Base-by-base conservation (phyloP, 805 yeast genomes). In the Zygosaccharomyces siamensis region DNA sequence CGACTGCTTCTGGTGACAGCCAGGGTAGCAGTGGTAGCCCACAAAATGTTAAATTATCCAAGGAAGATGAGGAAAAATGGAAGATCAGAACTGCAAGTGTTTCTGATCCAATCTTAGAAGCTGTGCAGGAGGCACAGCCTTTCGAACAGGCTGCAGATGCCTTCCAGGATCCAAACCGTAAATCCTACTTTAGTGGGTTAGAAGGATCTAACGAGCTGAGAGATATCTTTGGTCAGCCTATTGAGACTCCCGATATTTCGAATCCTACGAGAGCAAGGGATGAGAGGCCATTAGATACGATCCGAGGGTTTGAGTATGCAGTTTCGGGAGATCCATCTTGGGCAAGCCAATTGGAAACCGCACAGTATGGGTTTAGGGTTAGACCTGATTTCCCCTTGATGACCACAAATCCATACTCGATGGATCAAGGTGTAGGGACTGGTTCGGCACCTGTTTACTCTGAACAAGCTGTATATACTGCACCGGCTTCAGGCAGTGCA, bases 281-380 rank as follows among this genome's bases (percentile, higher is more conserved):
- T 67, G 99, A 93, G 70, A 80, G 99, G 61, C 99, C 99, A 3
- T 72, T 93, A 60, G 99, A 95, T 67, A 93, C 99, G 2, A 90
- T 93, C 61, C 77, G 98, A 59, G 77, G 87, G 4, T 93, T 93
- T 69, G 98, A 93, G 72, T 93, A 84, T 64, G 83, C 97, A 33
- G 89, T 93, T 55, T 88, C 96, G 5, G 68, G 70, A 35, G 99
- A 93, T 67, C 71, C 76, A 49, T 68, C 79, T 10, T 84, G 86
- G 72, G 81, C 83, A 46, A 93, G 88, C 49, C 89, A 86, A 59
- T 74, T 89, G 60, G 97, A 90, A 68, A 76, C 90, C 3, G 79
- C 79, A 6, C 73, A 80, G 16, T 76, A 85, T 39, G 98, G 97
- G 12, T 90, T 95, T 84, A 81, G 86, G 47, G 87, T 88, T 7